A percentile compares a stretch with the other conserved stretches of the same genome.
Evolutionary conservation across 2,329 filamentous ascomycete genomes (phyloP).

Genomic region (Aureobasidium sp.): DNA sequence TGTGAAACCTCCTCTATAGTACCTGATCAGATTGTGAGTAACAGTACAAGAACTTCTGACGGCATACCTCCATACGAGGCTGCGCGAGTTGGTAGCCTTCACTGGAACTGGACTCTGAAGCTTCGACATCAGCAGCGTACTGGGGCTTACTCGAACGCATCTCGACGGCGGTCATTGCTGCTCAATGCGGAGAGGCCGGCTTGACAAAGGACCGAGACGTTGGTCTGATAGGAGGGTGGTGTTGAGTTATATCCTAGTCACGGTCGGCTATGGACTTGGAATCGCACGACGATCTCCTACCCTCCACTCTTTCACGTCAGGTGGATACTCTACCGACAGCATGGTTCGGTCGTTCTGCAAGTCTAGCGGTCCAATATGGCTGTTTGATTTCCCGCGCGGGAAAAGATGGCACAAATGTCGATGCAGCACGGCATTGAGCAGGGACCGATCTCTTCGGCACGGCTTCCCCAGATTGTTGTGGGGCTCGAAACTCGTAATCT

Average conservation of each 20-base stretch:
- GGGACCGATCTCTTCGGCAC: background rate
- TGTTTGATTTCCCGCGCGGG: background rate
- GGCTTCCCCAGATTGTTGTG: background rate
- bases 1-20: background rate
- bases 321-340: background rate
- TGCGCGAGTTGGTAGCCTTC: background rate
- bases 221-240: no score
- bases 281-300: background rate
- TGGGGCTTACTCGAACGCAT: no score
- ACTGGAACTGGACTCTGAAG: background rate
- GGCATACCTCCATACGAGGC: background rate
- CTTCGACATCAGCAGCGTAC: no score
- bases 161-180: no score
- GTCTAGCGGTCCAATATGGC: background rate
- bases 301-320: background rate
- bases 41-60: background rate
- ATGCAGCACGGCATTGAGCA: no score
- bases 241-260: background rate
- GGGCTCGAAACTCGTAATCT: no score
- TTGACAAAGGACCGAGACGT: no score
- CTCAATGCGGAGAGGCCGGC: no score
- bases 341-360: background rate
- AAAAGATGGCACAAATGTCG: background rate
- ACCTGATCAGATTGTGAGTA: background rate
- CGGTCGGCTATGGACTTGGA: background rate